Conservation (phyloP, 192 early-diverging fungal species). For the Backusella luteola region DNA sequence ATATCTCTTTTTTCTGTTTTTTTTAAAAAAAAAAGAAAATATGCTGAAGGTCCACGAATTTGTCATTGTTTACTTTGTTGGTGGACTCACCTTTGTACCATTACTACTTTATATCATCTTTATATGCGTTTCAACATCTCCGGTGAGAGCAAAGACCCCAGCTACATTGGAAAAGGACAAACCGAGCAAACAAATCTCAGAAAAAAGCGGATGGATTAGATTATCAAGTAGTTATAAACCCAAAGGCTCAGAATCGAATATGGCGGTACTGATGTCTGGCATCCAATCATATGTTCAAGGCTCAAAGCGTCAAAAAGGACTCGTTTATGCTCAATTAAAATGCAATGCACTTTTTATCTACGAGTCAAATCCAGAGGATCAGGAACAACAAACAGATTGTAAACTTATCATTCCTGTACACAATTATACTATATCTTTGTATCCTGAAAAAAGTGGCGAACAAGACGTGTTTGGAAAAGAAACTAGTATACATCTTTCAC, state of each 20-base stretch:
- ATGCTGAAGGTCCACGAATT: constrained; percentile 6
- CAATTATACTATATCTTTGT: constrained; percentile 69
- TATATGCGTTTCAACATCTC: not conserved
- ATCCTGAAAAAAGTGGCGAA: constrained; percentile 70
- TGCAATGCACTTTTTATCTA: constrained; percentile 80
- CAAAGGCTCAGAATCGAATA: constrained; percentile 5
- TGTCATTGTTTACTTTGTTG: constrained; percentile 37
- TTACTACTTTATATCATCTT: constrained; percentile 20
- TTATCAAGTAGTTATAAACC: constrained; percentile 17
- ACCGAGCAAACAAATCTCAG: not conserved
- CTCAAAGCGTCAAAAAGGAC: constrained; percentile 28
- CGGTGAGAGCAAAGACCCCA: not conserved
- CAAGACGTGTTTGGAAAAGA: constrained; percentile 73
- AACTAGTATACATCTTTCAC: constrained; percentile 57
- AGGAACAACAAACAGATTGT: constrained; percentile 20
- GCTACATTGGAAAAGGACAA: not conserved
- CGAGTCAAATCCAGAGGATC: constrained; percentile 38
- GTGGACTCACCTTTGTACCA: constrained; percentile 44
- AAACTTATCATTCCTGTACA: constrained; percentile 64
- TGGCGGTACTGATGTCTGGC: constrained; percentile 4
- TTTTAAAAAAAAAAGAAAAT: not conserved
- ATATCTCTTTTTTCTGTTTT: not conserved
- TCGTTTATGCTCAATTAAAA: constrained; percentile 66
- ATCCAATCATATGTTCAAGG: constrained; percentile 17
- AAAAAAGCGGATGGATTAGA: constrained; percentile 34